Conservation (phyloP, 2,329 filamentous ascomycete genomes). For the Fusarium begoniae region DNA sequence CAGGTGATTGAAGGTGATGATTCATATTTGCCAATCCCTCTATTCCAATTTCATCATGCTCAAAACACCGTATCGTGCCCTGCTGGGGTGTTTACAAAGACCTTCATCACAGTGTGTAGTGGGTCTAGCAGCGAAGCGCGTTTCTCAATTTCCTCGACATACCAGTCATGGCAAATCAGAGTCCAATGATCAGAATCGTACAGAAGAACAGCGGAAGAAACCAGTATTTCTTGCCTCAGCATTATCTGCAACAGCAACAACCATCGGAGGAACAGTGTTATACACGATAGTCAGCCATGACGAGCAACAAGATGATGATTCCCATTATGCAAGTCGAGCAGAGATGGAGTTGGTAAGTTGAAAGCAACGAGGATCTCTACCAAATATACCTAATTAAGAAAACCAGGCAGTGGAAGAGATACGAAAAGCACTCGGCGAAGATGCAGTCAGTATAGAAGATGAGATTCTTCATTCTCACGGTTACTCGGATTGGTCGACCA, state of each 20-base stretch:
- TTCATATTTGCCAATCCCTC: accelerated
- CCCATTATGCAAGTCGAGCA: background rate
- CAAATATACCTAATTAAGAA: accelerated
- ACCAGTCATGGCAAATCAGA: accelerated
- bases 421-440: slow-evolving; percentile 54
- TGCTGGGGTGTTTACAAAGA: background rate
- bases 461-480: slow-evolving; percentile 70
- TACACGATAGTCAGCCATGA: background rate
- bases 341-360: background rate
- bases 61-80: background rate
- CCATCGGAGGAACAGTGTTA: background rate
- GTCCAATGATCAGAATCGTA: accelerated
- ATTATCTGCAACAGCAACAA: background rate
- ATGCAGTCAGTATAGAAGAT: slow-evolving; percentile 68
- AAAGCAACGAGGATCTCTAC: accelerated
- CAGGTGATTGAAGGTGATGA: accelerated
- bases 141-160: accelerated
- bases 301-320: accelerated
- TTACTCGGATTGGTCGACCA: slow-evolving; percentile 72
- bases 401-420: slow-evolving; percentile 65
- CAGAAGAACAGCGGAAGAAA: background rate
- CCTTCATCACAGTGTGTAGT: background rate
- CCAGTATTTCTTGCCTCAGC: background rate
- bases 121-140: accelerated
- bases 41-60: background rate